These are phyloP conservation scores for Piloderma croceum DNA, from an alignment of 768 basidiomycete species.

Conservation along the genomic window DNA sequence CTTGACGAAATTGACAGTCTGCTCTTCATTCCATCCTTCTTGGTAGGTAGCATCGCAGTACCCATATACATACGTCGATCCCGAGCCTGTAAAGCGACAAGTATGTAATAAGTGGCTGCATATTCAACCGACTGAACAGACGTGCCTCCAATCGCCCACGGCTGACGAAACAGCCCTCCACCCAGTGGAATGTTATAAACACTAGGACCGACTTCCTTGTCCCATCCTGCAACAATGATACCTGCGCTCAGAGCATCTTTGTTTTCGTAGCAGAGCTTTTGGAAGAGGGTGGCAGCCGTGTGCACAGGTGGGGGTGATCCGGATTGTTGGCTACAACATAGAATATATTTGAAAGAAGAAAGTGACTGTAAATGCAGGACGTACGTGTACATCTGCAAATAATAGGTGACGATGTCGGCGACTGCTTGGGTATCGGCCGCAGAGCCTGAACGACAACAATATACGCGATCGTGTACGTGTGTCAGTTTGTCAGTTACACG, in stretches of 20 bases:
- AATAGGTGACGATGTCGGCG: constrained; percentile 84
- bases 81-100: constrained; percentile 57
- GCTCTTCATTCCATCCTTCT: constrained; percentile 85
- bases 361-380: constrained; percentile 17
- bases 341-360: constrained; percentile 4
- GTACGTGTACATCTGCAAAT: constrained; percentile 71
- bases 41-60: constrained; percentile 98
- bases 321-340: constrained; percentile 41
- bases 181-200: constrained; percentile 98
- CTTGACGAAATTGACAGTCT: constrained; percentile 91
- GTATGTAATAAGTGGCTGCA: neutral
- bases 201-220: constrained; percentile 81
- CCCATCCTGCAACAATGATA: constrained; percentile 98
- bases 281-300: constrained; percentile 76
- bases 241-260: constrained; percentile 87
- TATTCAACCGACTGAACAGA: constrained; percentile 3
- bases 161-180: constrained; percentile 93
- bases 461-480: constrained; percentile 93
- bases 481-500: constrained; percentile 99
- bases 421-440: constrained; percentile 97
- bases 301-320: constrained; percentile 73
- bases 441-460: constrained; percentile 98
- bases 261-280: constrained; percentile 87
- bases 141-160: constrained; percentile 97
- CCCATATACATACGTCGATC: constrained; percentile 97